Evolutionary conservation across 805 yeast species (phyloP).

Genomic region (Starmerella riodocensis): DNA sequence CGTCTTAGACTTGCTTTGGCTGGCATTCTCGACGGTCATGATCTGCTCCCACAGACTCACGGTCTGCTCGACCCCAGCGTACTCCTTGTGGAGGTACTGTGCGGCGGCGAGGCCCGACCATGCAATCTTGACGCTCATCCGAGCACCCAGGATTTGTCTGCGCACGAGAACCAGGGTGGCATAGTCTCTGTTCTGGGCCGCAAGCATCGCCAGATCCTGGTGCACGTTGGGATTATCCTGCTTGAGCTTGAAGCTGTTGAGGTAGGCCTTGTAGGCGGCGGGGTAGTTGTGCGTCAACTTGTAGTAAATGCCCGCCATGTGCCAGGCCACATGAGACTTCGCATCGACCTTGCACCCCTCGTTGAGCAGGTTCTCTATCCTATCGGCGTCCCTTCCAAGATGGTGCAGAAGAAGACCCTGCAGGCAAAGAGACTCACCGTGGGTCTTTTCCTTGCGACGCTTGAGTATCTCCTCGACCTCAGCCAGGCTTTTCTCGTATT

Average conservation of each 20-base stretch:
- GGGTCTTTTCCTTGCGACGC: constrained; percentile 44
- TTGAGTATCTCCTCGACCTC: constrained; percentile 61
- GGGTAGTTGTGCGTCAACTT: constrained; percentile 53
- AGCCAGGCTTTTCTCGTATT: constrained; percentile 75
- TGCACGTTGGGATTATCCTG: constrained; percentile 65
- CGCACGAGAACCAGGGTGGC: constrained; percentile 50
- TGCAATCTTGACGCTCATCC: constrained; percentile 19
- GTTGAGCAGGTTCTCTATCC: constrained; percentile 31
- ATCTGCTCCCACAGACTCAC: constrained; percentile 63
- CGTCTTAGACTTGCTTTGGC: constrained; percentile 28
- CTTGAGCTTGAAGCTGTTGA: constrained; percentile 61
- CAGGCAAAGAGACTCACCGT: constrained; percentile 70
- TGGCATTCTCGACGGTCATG: constrained; percentile 40
- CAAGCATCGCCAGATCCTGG: constrained; percentile 69
- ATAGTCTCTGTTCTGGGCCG: constrained; percentile 67
- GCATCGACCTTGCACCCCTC: constrained; percentile 50
- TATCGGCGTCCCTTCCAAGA: constrained; percentile 36
- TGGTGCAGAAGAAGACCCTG: constrained; percentile 62
- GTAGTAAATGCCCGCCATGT: constrained; percentile 74
- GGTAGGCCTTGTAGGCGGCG: constrained; percentile 69
- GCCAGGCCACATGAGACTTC: constrained; percentile 60
- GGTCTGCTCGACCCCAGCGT: constrained; percentile 54
- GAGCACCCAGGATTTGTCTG: constrained; percentile 52
- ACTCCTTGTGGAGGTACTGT: constrained; percentile 59
- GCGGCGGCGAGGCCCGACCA: constrained; percentile 38